Evolutionary conservation across 768 basidiomycete genomes (phyloP).

Genomic region (Hericium erinaceus): DNA sequence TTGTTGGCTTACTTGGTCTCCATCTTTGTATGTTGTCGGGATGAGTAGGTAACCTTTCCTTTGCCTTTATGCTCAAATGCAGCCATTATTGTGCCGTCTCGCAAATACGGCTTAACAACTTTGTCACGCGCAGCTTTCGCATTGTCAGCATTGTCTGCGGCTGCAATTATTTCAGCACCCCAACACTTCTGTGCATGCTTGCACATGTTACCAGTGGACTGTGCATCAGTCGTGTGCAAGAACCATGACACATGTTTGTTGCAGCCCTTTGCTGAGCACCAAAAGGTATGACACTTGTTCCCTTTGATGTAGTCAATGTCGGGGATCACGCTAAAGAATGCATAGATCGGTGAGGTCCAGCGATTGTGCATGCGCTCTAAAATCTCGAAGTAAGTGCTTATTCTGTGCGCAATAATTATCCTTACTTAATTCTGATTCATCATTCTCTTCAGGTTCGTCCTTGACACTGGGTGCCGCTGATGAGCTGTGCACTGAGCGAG

Average conservation of each 20-base stretch:
- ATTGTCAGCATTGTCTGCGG: not conserved
- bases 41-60: slow-evolving; percentile 24
- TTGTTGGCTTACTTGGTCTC: slow-evolving; percentile 16
- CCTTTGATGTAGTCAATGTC: no score
- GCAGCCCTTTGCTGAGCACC: no score
- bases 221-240: not conserved
- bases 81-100: slow-evolving; percentile 13
- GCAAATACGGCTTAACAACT: not conserved
- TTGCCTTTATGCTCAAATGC: slow-evolving; percentile 21
- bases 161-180: not conserved
- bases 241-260: not conserved
- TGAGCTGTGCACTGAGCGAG: no score
- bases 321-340: no score
- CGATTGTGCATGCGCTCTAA: no score
- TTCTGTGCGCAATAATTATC: no score
- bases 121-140: not conserved
- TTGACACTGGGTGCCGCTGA: no score
- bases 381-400: no score
- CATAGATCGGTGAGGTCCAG: no score
- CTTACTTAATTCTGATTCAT: no score
- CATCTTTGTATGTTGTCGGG: slow-evolving; percentile 17
- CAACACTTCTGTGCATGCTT: not conserved
- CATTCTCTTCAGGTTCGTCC: no score
- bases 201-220: not conserved
- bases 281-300: no score